Conservation (phyloP, 202 grass and related monocot genomes). For the Schoenoplectus tabernaemontani region DNA sequence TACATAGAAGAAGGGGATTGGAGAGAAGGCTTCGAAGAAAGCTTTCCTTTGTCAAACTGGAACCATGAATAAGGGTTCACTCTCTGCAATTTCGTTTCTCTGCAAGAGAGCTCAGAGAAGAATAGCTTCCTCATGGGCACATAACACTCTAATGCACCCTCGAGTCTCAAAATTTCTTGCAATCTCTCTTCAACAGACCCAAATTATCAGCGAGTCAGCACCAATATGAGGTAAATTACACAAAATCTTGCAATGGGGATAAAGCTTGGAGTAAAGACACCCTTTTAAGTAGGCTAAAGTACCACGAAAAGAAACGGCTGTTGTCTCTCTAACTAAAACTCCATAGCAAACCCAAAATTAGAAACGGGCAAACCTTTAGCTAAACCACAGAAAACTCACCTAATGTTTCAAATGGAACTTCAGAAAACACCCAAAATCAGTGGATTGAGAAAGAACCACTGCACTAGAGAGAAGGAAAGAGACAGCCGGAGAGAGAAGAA, state of each 20-base stretch:
- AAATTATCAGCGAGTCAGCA: constrained; percentile 28
- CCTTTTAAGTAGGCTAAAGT: constrained; percentile 8
- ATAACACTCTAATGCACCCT: constrained; percentile 39
- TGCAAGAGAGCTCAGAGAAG: constrained; percentile 68
- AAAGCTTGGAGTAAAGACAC: constrained; percentile 23
- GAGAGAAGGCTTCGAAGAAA: constrained; percentile 44
- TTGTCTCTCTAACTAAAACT: constrained; percentile 34
- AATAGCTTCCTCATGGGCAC: constrained; percentile 93
- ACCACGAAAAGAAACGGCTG: constrained; percentile 1
- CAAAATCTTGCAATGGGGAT: constrained; percentile 19
- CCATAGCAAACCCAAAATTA: constrained; percentile 44
- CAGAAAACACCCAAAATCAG: constrained; percentile 26
- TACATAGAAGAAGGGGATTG: constrained; percentile 80
- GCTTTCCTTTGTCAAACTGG: constrained; percentile 65
- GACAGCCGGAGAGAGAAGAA: background rate
- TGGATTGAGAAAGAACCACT: background rate
- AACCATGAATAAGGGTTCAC: constrained; percentile 82
- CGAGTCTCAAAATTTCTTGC: background rate
- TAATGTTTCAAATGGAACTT: background rate
- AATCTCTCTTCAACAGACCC: background rate
- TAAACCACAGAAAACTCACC: constrained; percentile 25
- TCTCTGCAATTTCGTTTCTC: constrained; percentile 76
- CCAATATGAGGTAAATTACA: constrained; percentile 14
- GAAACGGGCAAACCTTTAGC: constrained; percentile 14
- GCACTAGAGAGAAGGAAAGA: constrained; percentile 1